Evolutionary conservation across 1,284 basidiomycete genomes (phyloP).

Genomic region (Inonotus hispidus): DNA sequence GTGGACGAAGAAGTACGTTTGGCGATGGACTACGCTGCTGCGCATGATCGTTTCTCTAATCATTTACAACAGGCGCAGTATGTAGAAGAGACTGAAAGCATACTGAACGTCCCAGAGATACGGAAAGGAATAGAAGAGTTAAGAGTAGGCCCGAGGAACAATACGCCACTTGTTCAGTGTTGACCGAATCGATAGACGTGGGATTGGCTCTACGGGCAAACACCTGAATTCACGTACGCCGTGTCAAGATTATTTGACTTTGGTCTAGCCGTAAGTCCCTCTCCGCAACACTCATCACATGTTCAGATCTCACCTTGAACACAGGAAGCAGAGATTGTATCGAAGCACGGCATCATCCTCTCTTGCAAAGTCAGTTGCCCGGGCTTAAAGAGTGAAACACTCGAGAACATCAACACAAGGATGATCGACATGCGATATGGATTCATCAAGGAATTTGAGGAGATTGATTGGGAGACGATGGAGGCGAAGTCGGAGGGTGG

Average conservation of each 20-base stretch:
- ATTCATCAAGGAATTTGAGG: slow-evolving; percentile 38
- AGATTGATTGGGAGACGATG: slow-evolving; percentile 21
- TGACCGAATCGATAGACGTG: slow-evolving; percentile 53
- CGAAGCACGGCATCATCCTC: slow-evolving; percentile 59
- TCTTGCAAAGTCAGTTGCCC: slow-evolving; percentile 39
- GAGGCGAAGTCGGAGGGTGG: background rate
- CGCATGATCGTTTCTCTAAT: background rate
- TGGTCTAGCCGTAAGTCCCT: slow-evolving; percentile 50
- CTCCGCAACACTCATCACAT: background rate
- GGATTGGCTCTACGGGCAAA: slow-evolving; percentile 94
- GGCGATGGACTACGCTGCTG: background rate
- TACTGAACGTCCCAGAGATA: slow-evolving; percentile 42
- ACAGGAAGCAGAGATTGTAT: slow-evolving; percentile 44
- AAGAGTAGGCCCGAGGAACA: slow-evolving; percentile 38
- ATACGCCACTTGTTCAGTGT: background rate
- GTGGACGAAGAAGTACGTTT: slow-evolving; percentile 29
- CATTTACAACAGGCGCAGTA: slow-evolving; percentile 26
- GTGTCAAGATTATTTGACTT: slow-evolving; percentile 47
- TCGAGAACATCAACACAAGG: slow-evolving; percentile 10
- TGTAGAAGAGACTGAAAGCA: slow-evolving; percentile 41
- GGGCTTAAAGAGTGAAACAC: slow-evolving; percentile 18
- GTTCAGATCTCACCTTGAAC: background rate
- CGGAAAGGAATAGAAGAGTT: slow-evolving; percentile 67
- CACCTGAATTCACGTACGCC: slow-evolving; percentile 83
- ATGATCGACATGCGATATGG: slow-evolving; percentile 46